A percentile compares a stretch with the other conserved stretches of the same genome.
phyloP scores from a whole-genome alignment of 768 basidiomycete species.

The Trametes coccinea region DNA sequence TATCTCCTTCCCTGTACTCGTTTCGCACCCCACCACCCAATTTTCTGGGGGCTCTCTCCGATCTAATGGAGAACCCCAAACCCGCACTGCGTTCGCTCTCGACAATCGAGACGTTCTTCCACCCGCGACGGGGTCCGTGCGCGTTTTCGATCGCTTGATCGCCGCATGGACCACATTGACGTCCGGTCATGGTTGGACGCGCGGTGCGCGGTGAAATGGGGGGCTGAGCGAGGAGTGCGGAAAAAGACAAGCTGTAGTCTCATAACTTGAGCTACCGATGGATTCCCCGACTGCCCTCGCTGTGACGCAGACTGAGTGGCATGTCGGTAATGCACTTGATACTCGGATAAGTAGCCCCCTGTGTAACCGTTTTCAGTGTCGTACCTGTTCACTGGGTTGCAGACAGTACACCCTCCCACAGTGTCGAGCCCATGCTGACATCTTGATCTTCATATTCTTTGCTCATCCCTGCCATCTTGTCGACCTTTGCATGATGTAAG shows the following conservation, averaged over 20 bases:
- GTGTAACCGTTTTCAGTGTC: constrained; percentile 43
- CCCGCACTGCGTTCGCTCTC: constrained; percentile 79
- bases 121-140: constrained; percentile 72
- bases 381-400: constrained; percentile 25
- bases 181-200: constrained; percentile 81
- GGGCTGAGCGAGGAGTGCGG: constrained; percentile 96
- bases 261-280: constrained; percentile 33
- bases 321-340: constrained; percentile 62
- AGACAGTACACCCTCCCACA: constrained; percentile 34
- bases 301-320: constrained; percentile 70
- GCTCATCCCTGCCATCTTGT: neutral
- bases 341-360: constrained; percentile 63
- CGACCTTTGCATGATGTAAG: constrained; percentile 47
- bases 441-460: constrained; percentile 55
- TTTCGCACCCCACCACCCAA: constrained; percentile 91
- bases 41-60: constrained; percentile 99
- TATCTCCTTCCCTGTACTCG: constrained; percentile 79
- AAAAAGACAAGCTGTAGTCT: constrained; percentile 38
- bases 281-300: constrained; percentile 52
- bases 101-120: constrained; percentile 84
- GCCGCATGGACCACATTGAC: constrained; percentile 73
- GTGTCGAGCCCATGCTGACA: constrained; percentile 57
- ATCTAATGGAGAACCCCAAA: constrained; percentile 91
- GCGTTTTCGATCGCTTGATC: constrained; percentile 95
- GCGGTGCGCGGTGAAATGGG: constrained; percentile 94